A percentile compares a stretch with the other conserved stretches of the same genome.
These are phyloP conservation scores for Coemansia sp. DNA, from an alignment of 192 early-diverging fungal species.

Conservation along the genomic window DNA sequence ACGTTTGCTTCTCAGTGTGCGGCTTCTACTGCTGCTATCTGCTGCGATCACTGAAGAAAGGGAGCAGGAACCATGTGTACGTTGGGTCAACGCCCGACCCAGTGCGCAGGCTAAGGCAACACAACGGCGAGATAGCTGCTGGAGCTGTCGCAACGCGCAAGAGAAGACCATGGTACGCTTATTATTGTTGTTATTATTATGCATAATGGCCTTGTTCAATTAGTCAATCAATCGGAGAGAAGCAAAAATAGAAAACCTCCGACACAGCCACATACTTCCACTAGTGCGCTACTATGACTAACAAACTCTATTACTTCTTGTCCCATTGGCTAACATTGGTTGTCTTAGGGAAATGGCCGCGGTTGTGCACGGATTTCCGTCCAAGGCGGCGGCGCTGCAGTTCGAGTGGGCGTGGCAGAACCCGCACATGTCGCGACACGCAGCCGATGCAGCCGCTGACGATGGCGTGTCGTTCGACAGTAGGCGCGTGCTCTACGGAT, in stretches of 20 bases:
- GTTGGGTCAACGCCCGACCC: conserved; percentile 55
- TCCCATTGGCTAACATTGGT: neutral
- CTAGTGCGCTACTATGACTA: neutral
- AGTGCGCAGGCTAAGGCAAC: conserved; percentile 46
- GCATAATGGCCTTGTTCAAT: too few relatives aligned
- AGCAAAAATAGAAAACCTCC: too few relatives aligned
- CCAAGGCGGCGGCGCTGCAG: conserved; percentile 46
- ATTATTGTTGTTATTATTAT: neutral
- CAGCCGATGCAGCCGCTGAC: conserved; percentile 9
- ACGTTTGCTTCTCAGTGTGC: neutral
- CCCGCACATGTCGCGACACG: conserved; percentile 45
- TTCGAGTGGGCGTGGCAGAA: conserved; percentile 58
- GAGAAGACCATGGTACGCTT: conserved; percentile 39
- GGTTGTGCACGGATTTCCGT: conserved; percentile 50
- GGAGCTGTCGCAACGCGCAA: conserved; percentile 39
- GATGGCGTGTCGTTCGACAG: conserved; percentile 19
- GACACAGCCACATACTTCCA: too few relatives aligned
- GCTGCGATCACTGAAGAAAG: conserved; percentile 48
- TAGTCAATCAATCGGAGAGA: too few relatives aligned
- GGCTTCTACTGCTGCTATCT: conserved; percentile 54
- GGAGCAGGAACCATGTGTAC: conserved; percentile 29
- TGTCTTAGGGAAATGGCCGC: conserved; percentile 47
- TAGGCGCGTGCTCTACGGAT: conserved; percentile 33
- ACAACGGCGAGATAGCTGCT: conserved; percentile 52
- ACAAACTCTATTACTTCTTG: neutral